Evolutionary conservation across 2,329 filamentous ascomycete species (phyloP).

Genomic region (Emericellopsis atlantica): DNA sequence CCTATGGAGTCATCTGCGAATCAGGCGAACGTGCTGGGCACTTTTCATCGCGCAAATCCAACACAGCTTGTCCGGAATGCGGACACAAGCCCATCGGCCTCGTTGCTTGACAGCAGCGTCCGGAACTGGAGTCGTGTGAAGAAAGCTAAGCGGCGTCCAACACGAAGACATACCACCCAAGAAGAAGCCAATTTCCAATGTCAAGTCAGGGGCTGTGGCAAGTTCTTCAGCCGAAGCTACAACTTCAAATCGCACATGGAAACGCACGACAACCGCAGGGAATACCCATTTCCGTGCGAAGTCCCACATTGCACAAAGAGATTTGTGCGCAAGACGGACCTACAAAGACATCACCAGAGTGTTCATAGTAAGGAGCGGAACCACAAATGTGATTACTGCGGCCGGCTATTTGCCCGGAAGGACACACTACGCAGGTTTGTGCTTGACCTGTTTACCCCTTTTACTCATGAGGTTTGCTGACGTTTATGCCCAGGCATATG

Average conservation of each 20-base stretch:
- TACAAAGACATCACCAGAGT: constrained; percentile 48
- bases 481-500: constrained; percentile 45
- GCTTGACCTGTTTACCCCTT: not conserved
- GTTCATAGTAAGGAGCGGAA: constrained; percentile 65
- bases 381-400: constrained; percentile 59
- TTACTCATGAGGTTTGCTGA: not conserved
- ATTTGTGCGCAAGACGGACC: constrained; percentile 75
- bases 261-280: constrained; percentile 63
- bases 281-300: constrained; percentile 58
- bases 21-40: not conserved
- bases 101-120: not conserved
- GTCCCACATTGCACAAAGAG: constrained; percentile 55
- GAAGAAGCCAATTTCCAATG: constrained; percentile 65
- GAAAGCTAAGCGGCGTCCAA: not conserved
- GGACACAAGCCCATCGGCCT: no score
- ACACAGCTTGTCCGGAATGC: no score
- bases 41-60: no score
- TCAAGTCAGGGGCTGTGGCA: constrained; percentile 55
- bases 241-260: constrained; percentile 82
- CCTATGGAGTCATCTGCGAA: not conserved
- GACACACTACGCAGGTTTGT: constrained; percentile 69
- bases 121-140: not conserved
- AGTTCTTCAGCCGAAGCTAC: constrained; percentile 70
- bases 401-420: constrained; percentile 61
- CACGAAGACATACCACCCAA: constrained; percentile 41